These are phyloP conservation scores for Chaetomium sp. DNA, from an alignment of 2,329 filamentous ascomycete species.

Conservation along the genomic window DNA sequence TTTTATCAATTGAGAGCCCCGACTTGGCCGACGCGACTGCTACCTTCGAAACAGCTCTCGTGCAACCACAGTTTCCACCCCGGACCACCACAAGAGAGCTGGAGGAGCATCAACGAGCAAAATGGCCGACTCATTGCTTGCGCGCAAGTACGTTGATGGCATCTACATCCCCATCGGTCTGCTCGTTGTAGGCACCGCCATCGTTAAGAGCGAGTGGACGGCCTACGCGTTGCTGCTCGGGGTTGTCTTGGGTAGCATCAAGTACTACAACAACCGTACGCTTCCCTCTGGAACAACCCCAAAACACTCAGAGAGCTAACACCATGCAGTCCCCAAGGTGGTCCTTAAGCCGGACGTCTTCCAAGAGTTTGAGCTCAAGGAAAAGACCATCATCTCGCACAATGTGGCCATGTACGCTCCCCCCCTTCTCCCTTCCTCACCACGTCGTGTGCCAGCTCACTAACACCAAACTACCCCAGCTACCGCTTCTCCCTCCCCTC, in stretches of 20 bases:
- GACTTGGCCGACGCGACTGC: neutral
- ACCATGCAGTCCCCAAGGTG: constrained; percentile 67
- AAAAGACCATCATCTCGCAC: constrained; percentile 95
- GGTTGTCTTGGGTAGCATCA: constrained; percentile 66
- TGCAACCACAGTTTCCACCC: neutral
- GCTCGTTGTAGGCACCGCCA: constrained; percentile 72
- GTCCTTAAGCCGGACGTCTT: constrained; percentile 85
- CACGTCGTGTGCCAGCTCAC: constrained; percentile 8
- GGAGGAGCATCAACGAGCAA: constrained; percentile 26
- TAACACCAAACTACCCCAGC: constrained; percentile 40
- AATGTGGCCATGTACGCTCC: constrained; percentile 86
- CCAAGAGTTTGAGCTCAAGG: constrained; percentile 88
- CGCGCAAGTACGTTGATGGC: constrained; percentile 71
- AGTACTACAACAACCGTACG: constrained; percentile 72
- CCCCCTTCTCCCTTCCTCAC: no score
- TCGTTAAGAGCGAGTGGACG: constrained; percentile 78
- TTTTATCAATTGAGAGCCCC: constrained; percentile 18
- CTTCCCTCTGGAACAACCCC: constrained; percentile 31
- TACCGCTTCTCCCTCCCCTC: constrained; percentile 90
- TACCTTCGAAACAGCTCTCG: neutral
- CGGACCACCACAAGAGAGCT: neutral
- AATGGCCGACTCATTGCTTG: constrained; percentile 50
- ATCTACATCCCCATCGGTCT: constrained; percentile 83
- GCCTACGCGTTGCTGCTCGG: constrained; percentile 70
- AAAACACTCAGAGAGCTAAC: constrained; percentile 10